A percentile compares a stretch with the other conserved stretches of the same genome.
These are phyloP conservation scores for Breynia disticha DNA, from an alignment of 441 rosid genomes.

Conservation along the genomic window DNA sequence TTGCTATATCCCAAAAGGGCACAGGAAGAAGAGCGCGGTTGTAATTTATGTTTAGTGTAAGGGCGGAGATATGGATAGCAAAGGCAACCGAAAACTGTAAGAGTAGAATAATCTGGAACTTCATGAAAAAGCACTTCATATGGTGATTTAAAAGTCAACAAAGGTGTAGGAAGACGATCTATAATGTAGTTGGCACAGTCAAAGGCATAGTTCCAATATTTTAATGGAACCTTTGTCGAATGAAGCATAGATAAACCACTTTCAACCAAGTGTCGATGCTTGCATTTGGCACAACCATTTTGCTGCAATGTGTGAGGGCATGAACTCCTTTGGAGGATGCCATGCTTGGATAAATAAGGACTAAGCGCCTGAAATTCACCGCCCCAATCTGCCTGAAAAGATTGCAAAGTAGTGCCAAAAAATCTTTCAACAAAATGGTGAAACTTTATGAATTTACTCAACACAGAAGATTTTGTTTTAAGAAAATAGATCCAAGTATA, in stretches of 20 bases:
- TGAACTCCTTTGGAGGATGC: not conserved
- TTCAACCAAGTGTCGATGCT: not conserved
- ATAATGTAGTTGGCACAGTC: not conserved
- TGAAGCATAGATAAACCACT: not conserved
- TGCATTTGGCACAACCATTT: not conserved
- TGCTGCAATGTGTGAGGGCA: not conserved
- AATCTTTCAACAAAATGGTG: no score
- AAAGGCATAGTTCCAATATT: not conserved
- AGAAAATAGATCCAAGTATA: no score
- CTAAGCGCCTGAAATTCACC: no score
- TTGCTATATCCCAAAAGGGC: not conserved
- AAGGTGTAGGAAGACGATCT: not conserved
- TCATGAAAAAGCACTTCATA: not conserved
- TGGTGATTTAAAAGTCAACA: not conserved
- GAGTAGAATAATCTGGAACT: not conserved
- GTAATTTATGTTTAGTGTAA: no score
- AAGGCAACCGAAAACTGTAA: not conserved
- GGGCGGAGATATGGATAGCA: not conserved
- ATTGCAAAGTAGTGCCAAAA: no score
- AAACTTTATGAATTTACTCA: no score
- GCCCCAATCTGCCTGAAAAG: no score
- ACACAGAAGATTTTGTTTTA: no score
- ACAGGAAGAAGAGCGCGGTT: not conserved
- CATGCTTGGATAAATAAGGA: not conserved
- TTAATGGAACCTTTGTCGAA: not conserved